Conservation (phyloP, 331 rosid species). For the Quercus tomentella region DNA sequence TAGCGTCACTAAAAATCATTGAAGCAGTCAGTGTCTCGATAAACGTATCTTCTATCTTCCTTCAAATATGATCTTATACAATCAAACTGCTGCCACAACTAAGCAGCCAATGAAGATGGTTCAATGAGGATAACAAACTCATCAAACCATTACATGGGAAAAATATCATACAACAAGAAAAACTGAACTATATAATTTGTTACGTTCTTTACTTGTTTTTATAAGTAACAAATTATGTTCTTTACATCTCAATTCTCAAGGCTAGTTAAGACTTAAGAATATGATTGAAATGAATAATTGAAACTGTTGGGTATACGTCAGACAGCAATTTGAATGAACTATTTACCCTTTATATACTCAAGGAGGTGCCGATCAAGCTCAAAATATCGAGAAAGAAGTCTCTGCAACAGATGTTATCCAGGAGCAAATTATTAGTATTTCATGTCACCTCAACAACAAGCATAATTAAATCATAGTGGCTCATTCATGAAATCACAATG, state of each 20-base stretch:
- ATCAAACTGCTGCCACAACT: too few species aligned
- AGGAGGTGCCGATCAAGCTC: conserved; percentile 89
- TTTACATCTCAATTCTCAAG: background rate
- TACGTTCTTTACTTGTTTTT: background rate
- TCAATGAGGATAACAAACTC: background rate
- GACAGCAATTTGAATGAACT: conserved; percentile 15
- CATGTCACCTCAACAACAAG: background rate
- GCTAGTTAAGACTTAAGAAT: background rate
- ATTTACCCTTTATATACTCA: conserved; percentile 68
- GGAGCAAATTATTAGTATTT: background rate
- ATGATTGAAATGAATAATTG: background rate
- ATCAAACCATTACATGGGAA: background rate
- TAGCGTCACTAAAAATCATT: too few species aligned
- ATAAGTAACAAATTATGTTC: background rate
- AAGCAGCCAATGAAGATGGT: too few species aligned
- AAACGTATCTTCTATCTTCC: too few species aligned
- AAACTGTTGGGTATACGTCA: background rate
- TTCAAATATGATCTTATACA: too few species aligned
- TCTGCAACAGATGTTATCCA: conserved; percentile 52
- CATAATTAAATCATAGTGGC: background rate
- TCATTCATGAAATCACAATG: background rate
- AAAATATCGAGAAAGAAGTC: conserved; percentile 60
- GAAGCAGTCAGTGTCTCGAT: too few species aligned
- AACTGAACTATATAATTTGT: background rate
- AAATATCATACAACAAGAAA: background rate